Evolutionary conservation across 2,329 filamentous ascomycete genomes (phyloP), one percentile per base, ranked within the genome.

Genomic region (Aspergillus melleus): DNA sequence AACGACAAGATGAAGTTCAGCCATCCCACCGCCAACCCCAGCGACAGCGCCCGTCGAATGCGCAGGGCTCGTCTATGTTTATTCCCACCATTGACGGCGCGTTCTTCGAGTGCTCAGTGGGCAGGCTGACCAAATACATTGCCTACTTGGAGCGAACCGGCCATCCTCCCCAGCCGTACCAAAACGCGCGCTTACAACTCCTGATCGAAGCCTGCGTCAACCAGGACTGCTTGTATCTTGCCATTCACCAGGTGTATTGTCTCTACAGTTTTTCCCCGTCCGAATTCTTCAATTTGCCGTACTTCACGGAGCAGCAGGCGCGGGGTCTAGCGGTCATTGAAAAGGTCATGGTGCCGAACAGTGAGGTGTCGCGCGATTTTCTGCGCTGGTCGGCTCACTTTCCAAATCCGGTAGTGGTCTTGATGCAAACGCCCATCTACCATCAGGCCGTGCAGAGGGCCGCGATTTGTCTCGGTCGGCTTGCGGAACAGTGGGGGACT

Each of bases 221-320:
- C 0, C 72, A 80, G 4, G 90, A 93, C 70, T 62, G 78, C 51
- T 85, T 90, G 68, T 92, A 88, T 69, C 66, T 92, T 53, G 78
- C 82, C 6, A 70, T 90, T 12, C 88, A 90, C 68, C 88, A 90
- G 68, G 60, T 89, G 2, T 88, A 86, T 70, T 90, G 87, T 68
- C 68, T 83, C 20, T 85, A 83, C 81, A 81, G 80, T 3, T 58
- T 75, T 3, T 70, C 77, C 19, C 75, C 72, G 0, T 55, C 64
- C 1, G 61, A 69, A 3, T 68, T 83, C 4, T 73, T 80, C 16
- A 66, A 54, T 12, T 61, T 79, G 3, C 68, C 81, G 12, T 72
- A 74, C 1, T 69, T 78, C 50, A 65, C 78, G 3, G 60, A 61
- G n/a, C 52, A 63, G 5, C 61, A 74, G 11, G 60, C 60, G 8